Percentiles rank a stretch among this genome's conserved stretches.
Conservation (phyloP, 2,329 filamentous ascomycete species). For the Monosporascus ibericus region DNA sequence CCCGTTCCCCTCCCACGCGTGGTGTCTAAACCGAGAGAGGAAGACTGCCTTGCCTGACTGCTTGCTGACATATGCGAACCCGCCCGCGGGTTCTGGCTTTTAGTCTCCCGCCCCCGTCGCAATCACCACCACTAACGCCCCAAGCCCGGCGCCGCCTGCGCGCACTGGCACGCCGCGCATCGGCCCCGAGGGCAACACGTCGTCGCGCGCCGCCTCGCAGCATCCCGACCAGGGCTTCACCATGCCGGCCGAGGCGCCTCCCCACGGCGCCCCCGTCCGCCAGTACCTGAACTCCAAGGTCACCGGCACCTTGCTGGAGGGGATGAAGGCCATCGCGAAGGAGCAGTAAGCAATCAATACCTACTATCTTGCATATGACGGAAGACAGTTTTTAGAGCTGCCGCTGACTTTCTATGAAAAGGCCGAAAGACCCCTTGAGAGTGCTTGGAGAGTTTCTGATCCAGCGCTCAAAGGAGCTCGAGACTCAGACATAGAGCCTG, state of each 20-base stretch:
- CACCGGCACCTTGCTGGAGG: constrained; percentile 62
- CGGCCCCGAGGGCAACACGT: constrained; percentile 34
- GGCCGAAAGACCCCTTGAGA: constrained; percentile 63
- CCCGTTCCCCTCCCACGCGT: too few relatives aligned
- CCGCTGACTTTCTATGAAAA: constrained; percentile 16
- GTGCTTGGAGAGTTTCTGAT: constrained; percentile 66
- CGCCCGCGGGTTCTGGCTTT: constrained; percentile 6
- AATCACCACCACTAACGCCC: constrained; percentile 9
- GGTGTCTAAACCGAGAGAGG: too few relatives aligned
- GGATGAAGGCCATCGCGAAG: constrained; percentile 66
- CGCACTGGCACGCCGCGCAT: constrained; percentile 42
- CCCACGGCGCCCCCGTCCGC: constrained; percentile 63
- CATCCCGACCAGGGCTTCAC: constrained; percentile 47
- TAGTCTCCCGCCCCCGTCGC: constrained; percentile 33
- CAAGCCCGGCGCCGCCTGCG: constrained; percentile 33
- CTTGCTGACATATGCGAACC: constrained; percentile 3
- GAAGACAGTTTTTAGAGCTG: neutral
- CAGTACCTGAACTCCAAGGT: constrained; percentile 68
- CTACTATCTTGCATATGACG: neutral
- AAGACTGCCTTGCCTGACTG: neutral
- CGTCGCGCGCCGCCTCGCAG: constrained; percentile 51
- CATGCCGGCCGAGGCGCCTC: constrained; percentile 54
- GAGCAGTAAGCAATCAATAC: constrained; percentile 48
- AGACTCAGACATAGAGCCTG: constrained; percentile 25
- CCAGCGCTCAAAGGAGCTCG: constrained; percentile 60